Evolutionary conservation across 2,329 filamentous ascomycete genomes (phyloP), one percentile per base, ranked within the genome.

Genomic region (Fusarium sp.): DNA sequence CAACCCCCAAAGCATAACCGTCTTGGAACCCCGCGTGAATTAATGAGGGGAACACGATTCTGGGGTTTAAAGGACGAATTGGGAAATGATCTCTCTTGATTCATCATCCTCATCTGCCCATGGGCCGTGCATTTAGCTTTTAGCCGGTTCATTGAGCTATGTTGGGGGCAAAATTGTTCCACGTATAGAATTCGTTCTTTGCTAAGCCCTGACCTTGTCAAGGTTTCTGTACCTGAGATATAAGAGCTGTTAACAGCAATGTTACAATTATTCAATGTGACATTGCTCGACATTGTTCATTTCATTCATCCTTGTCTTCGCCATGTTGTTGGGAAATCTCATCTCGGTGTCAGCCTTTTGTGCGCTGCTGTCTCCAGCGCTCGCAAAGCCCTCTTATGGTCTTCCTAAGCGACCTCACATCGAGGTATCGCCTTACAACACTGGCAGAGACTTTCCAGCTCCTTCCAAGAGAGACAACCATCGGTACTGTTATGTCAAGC

Each of bases 401-500:
- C 20, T 78, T 3, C 76, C 75, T 0, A 72, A 68, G n/a, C 64
- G 76, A 3, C 77, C 77, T 7, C 56, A 71, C 2, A 13, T 79
- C 14, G 66, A 68, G 16, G 69, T 73, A 11, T 60, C 72, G 3
- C 77, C 77, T 1, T 77, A 73, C 32, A 66, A 72, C 34, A 64
- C 70, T 4, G 77, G 76, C 2, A 58, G 70, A 5, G 34, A 56
- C 2, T 65, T 78, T n/a, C 77, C 77, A 0, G 25, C 23, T 3
- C 78, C 77, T 10, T 67, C 74, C 0, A 52, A 71, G 2, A 56
- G 74, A 62, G 52, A 69, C 14, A 70, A 68, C 35, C 64, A 54
- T 2, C 68, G 59, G 6, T 43, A 73, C 8, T 79, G 77, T 20
- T 77, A 73, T 13, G 77, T 78, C 11, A 72, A 76, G 48, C 70